phyloP scores from a whole-genome alignment of 768 basidiomycete species.

The Podaxis rugospora region DNA sequence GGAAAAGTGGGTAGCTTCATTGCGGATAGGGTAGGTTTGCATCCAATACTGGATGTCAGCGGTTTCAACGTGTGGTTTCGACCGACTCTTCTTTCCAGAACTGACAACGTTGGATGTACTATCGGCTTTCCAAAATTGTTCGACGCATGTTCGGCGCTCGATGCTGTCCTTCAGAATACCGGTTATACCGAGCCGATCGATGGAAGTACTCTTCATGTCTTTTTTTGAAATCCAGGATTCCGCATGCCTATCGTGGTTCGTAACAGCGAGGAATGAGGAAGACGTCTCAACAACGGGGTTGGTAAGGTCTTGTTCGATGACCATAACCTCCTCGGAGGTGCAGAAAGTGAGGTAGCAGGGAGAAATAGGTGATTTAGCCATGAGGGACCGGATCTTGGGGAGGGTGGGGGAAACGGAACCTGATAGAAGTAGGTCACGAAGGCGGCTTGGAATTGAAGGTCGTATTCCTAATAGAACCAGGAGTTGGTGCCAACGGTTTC shows the following conservation, averaged over 20 bases:
- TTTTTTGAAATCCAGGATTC: constrained; percentile 18
- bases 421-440: constrained; percentile 27
- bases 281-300: constrained; percentile 19
- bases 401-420: constrained; percentile 23
- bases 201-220: neutral
- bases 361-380: constrained; percentile 20
- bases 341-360: constrained; percentile 35
- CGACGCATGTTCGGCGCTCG: constrained; percentile 25
- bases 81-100: neutral
- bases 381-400: constrained; percentile 14
- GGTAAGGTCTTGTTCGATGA: constrained; percentile 31
- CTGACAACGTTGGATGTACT: neutral
- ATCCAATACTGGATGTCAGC: constrained; percentile 27
- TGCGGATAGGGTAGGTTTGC: constrained; percentile 28
- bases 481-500: constrained; percentile 26
- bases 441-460: constrained; percentile 27
- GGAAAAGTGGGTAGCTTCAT: constrained; percentile 32
- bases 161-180: constrained; percentile 29
- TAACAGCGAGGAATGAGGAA: constrained; percentile 26
- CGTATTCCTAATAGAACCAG: constrained; percentile 26
- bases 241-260: constrained; percentile 30
- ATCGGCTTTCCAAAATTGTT: constrained; percentile 15
- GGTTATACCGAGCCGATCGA: constrained; percentile 6
- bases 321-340: constrained; percentile 22
- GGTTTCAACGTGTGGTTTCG: constrained; percentile 9